Evolutionary conservation across 225 moss, liverwort and hornwort species (phyloP).

Genomic region (Neckera pumila): DNA sequence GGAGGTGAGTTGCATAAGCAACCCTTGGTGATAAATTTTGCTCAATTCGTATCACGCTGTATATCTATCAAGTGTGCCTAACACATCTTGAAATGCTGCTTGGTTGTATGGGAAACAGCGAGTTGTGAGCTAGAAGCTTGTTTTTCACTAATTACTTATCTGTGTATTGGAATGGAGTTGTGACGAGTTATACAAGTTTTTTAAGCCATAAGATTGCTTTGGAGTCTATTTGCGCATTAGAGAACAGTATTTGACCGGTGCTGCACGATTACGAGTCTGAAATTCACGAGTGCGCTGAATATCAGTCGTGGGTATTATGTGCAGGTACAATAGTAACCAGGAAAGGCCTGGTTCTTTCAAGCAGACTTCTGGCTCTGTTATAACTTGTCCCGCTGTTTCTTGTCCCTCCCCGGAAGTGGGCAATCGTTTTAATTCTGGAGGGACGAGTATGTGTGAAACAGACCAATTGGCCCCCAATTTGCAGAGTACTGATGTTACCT

Average conservation of each 20-base stretch:
- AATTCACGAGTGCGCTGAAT: neutral
- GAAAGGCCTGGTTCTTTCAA: neutral
- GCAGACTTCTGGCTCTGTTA: neutral
- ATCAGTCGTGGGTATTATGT: neutral
- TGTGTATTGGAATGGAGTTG: neutral
- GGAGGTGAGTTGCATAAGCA: slow-evolving; percentile 13
- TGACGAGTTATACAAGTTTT: neutral
- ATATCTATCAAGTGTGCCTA: neutral
- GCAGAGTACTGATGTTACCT: neutral
- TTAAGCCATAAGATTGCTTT: neutral
- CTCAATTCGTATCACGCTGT: neutral
- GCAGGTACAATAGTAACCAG: slow-evolving; percentile 11
- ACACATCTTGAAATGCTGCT: neutral
- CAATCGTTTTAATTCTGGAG: neutral
- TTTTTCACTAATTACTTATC: neutral
- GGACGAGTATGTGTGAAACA: neutral
- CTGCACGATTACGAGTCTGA: neutral
- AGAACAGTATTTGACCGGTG: neutral
- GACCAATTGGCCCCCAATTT: neutral
- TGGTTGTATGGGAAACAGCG: neutral
- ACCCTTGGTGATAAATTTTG: neutral
- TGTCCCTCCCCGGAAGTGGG: neutral
- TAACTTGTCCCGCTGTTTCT: neutral
- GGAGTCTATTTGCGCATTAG: neutral
- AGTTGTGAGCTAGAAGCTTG: neutral